phyloP scores from a whole-genome alignment of 2,329 filamentous ascomycete species.

The Aspergillus quadricinctus region DNA sequence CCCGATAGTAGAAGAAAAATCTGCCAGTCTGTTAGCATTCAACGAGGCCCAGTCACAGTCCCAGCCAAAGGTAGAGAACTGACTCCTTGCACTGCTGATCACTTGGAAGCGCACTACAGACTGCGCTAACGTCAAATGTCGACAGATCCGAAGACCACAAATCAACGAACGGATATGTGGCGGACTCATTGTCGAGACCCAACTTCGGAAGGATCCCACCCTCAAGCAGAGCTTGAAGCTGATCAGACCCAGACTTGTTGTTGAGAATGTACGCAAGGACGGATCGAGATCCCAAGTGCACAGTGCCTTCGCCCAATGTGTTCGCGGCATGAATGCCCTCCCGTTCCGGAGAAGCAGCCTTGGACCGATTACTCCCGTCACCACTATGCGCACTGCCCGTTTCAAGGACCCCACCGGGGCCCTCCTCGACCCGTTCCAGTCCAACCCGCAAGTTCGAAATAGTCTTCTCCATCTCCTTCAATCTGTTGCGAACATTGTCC shows the following conservation, averaged over 20 bases:
- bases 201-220: conserved; percentile 60
- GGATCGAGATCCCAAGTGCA: conserved; percentile 59
- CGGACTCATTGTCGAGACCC: conserved; percentile 60
- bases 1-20: conserved; percentile 55
- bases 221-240: conserved; percentile 53
- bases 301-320: conserved; percentile 55
- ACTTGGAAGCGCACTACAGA: conserved; percentile 55
- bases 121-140: conserved; percentile 52
- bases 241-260: conserved; percentile 47
- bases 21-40: conserved; percentile 22
- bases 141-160: conserved; percentile 61
- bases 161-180: conserved; percentile 63
- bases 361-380: conserved; percentile 28
- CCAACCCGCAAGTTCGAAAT: conserved; percentile 37
- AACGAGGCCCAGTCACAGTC: conserved; percentile 5
- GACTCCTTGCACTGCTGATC: conserved; percentile 55
- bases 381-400: conserved; percentile 29
- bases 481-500: conserved; percentile 39
- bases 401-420: conserved; percentile 19
- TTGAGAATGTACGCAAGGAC: conserved; percentile 58
- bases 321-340: conserved; percentile 60
- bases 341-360: conserved; percentile 34
- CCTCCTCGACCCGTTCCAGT: conserved; percentile 35
- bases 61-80: conserved; percentile 16
- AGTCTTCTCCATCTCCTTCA: conserved; percentile 42